These are phyloP conservation scores for Alopecurus myosuroides DNA, from an alignment of 176 grass and related monocot genomes.

Conservation along the genomic window DNA sequence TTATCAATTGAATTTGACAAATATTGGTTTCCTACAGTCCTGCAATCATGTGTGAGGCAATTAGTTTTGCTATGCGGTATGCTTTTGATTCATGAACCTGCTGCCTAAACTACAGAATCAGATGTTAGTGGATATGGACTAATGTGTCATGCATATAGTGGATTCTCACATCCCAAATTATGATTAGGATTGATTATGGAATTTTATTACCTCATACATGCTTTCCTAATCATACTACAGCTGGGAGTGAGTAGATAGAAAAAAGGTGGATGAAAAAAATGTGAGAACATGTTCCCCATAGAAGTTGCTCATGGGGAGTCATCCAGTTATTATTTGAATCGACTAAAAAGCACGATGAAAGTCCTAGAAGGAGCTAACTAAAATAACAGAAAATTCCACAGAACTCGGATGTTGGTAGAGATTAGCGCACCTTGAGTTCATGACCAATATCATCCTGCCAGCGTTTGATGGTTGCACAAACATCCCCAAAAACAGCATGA, in stretches of 20 bases:
- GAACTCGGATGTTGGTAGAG: not conserved
- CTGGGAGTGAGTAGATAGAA: not conserved
- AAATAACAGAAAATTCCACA: not conserved
- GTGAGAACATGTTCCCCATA: not conserved
- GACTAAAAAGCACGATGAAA: not conserved
- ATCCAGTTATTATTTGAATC: not conserved
- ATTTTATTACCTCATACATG: not conserved
- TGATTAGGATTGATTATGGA: not conserved
- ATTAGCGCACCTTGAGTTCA: conserved; percentile 4
- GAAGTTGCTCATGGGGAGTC: not conserved
- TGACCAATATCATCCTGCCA: not conserved
- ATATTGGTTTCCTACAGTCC: not conserved
- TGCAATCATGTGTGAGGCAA: not conserved
- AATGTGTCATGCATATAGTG: not conserved
- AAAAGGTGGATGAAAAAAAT: not conserved
- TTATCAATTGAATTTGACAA: not conserved
- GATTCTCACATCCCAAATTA: not conserved
- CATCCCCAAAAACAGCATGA: not conserved
- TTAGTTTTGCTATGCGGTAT: not conserved
- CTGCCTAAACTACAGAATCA: not conserved
- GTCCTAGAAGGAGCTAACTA: not conserved
- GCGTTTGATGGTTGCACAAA: not conserved
- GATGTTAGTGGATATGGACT: not conserved
- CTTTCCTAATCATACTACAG: not conserved
- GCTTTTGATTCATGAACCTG: not conserved